Base-by-base conservation (phyloP, 176 grass and related monocot species). In the Avena insularis region DNA sequence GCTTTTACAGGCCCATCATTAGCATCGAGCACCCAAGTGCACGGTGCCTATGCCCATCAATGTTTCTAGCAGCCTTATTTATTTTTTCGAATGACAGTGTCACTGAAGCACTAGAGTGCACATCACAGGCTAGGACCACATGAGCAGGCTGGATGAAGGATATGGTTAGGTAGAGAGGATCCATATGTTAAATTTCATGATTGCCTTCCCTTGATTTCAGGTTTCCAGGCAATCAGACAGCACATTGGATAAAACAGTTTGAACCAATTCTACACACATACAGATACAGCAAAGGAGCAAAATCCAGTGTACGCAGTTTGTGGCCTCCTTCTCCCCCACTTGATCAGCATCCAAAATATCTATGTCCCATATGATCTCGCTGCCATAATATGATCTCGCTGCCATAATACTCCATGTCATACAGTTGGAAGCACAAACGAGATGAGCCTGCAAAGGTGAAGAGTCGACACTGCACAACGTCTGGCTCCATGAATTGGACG, bases 21-120 rank as follows among this genome's bases (percentile, higher is more conserved):
- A 33, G 13, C 55, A 86, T 63, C 73, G 67, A 87, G 38, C 68
- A 74, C 25, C 15, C 12, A 73, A 38, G 50, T 82, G 60, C 70
- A 86, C n/a, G 81, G 88, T 86, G 79, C 60, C 49, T 82, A 77
- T 90, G 71, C 27, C 43, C 83, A 90, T 62, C 79, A 78, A 77
- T 86, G 61, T 51, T 77, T 89, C 77, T 27, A 49, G 68, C 77
- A 58, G 23, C 38, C 21, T 75, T 23, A 23, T 23, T 47, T 68
- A 71, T 70, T 3, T 8, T 66, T 60, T 50, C 1, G 5, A 25
- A 12, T 51, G 43, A 13, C 50, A 60, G 12, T 36, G 21, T 49
- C 35, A 54, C 62, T 12, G 62, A 79, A 38, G 20, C 76, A 78
- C 21, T 69, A 69, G 66, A 67, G 63, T 67, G 3, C 8, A 35